phyloP scores from a whole-genome alignment of 805 yeast species.

The Tetrapisispora nanseiensis region DNA sequence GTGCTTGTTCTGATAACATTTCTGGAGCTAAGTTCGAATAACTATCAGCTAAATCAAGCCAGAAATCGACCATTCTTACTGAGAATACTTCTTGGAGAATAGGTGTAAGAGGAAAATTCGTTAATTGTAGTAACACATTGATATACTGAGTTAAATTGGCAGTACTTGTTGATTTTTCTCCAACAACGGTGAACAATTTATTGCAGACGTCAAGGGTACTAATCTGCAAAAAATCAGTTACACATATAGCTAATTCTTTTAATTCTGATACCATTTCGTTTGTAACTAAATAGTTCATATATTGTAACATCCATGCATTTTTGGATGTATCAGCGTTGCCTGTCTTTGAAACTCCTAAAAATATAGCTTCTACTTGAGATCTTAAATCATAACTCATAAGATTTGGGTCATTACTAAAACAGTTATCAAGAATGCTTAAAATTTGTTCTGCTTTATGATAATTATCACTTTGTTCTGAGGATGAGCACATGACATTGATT shows the following conservation, averaged over 20 bases:
- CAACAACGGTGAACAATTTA: constrained; percentile 22
- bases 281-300: constrained; percentile 27
- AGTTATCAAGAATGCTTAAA: constrained; percentile 20
- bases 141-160: constrained; percentile 31
- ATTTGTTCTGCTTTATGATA: constrained; percentile 21
- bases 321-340: constrained; percentile 13
- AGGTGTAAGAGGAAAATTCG: constrained; percentile 49
- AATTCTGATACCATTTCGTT: constrained; percentile 24
- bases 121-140: constrained; percentile 40
- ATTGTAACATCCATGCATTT: constrained; percentile 27
- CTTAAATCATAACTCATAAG: constrained; percentile 25
- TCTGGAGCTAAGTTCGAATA: constrained; percentile 34
- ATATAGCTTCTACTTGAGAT: constrained; percentile 22
- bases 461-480: constrained; percentile 18
- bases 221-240: constrained; percentile 27
- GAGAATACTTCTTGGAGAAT: constrained; percentile 50
- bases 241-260: constrained; percentile 26
- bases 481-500: constrained; percentile 23
- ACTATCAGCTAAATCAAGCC: constrained; percentile 57
- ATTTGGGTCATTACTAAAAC: constrained; percentile 24
- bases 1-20: constrained; percentile 19
- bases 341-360: constrained; percentile 24
- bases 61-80: constrained; percentile 48
- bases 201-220: constrained; percentile 27
- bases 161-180: constrained; percentile 4